Percentiles rank a stretch among this genome's conserved stretches.
phyloP scores from a whole-genome alignment of 192 early-diverging fungal species.

The Diversispora eburnea region DNA sequence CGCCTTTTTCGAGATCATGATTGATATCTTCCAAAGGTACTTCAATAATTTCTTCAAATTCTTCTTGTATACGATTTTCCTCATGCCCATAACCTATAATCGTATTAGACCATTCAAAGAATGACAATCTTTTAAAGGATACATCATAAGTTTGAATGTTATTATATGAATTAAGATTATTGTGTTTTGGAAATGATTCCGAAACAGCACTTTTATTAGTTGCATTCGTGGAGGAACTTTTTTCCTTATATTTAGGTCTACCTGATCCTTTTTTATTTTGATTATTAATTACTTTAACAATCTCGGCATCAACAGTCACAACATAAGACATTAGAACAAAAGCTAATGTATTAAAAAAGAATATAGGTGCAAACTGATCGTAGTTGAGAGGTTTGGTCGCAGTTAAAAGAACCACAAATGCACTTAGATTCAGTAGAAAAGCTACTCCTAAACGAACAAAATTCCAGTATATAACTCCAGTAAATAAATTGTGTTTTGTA shows the following conservation, averaged over 20 bases:
- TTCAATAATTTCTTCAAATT: not conserved
- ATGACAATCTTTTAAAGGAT: slow-evolving; percentile 21
- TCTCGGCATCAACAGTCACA: slow-evolving; percentile 22
- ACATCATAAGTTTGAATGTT: not conserved
- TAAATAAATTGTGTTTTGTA: slow-evolving; percentile 11
- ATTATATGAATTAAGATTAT: too few species aligned
- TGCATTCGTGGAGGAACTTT: not conserved
- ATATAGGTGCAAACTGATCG: too few species aligned
- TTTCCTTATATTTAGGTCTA: not conserved
- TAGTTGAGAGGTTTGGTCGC: too few species aligned
- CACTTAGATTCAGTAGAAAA: not conserved
- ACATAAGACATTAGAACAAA: not conserved
- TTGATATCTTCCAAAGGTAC: too few species aligned
- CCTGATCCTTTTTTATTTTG: not conserved
- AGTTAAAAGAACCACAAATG: not conserved
- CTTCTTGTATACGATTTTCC: not conserved
- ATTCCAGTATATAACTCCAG: slow-evolving; percentile 29
- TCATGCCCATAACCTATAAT: not conserved
- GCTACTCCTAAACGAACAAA: slow-evolving; percentile 8
- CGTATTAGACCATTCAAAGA: slow-evolving; percentile 9
- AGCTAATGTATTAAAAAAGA: not conserved
- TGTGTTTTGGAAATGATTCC: not conserved
- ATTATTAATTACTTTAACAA: slow-evolving; percentile 11
- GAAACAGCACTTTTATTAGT: not conserved
- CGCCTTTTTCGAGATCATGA: too few species aligned